Base-by-base conservation (phyloP, 2,329 filamentous ascomycete genomes). In the Coniochaeta sp. region DNA sequence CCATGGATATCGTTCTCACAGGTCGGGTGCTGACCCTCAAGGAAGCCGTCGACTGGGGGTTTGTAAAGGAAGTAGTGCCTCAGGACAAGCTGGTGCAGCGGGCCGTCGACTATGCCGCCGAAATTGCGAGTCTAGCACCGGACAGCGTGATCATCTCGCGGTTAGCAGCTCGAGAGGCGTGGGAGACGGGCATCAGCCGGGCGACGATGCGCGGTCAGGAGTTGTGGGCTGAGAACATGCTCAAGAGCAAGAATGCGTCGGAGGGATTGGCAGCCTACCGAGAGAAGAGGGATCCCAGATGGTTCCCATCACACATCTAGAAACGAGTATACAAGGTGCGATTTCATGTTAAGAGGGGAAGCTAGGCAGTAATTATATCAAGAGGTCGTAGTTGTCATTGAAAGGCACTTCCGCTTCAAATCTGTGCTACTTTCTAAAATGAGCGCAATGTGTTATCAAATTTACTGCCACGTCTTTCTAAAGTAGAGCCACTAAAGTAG, bases 141-240 rank as follows among this genome's bases (percentile, higher is more conserved):
- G 72, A 74, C 63, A 70, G 70, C 58, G 67, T 72, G 22, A 68
- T 73, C 58, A 69, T 73, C 30, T 71, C 69, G 19, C 59, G 73
- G 16, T 59, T 69, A 24, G 71, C 67, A 0, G 69, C 72, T 1
- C 62, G 71, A 22, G 69, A 73, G 61, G 73, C 66, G 1, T 74
- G 72, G 72, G 72, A 74, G 62, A 70, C 68, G 4, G 70, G 69
- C 1, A 65, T 72, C 16, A 72, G 70, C 40, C 61, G 70, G 58
- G 69, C 69, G 2, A 74, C 72, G 38, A 68, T 73, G 70, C 64
- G 71, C 34, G 69, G 69, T 4, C 70, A 71, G 52, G 70, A 71
- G 57, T 56, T 71, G 5, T 70, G 67, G 66, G 67, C 65, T 0
- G 69, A 71, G 38, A 65, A 66, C 7, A 70, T 72, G 69, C 38